phyloP scores from a whole-genome alignment of 2,329 filamentous ascomycete genomes.

The Alternaria triticimaculans region DNA sequence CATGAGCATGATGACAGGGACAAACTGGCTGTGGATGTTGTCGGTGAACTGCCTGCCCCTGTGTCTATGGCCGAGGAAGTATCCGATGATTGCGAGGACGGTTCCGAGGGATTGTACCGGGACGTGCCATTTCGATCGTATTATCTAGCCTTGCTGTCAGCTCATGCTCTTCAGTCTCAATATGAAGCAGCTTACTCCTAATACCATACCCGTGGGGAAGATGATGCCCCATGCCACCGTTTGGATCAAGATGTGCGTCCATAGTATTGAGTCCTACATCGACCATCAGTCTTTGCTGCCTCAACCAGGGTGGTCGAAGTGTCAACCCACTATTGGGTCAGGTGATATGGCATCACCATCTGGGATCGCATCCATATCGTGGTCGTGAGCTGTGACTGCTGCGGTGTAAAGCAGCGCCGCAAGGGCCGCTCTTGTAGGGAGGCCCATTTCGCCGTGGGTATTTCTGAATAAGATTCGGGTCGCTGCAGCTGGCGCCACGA shows the following conservation, averaged over 20 bases:
- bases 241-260: constrained; percentile 92
- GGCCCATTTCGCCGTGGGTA: constrained; percentile 18
- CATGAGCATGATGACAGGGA: constrained; percentile 79
- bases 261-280: constrained; percentile 76
- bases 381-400: constrained; percentile 47
- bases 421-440: constrained; percentile 19
- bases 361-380: constrained; percentile 49
- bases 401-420: constrained; percentile 35
- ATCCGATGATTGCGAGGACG: constrained; percentile 78
- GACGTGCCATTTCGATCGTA: constrained; percentile 92
- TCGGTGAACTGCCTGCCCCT: constrained; percentile 81
- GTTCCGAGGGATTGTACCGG: constrained; percentile 81
- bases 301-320: neutral
- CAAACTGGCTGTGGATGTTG: constrained; percentile 78
- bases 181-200: constrained; percentile 69
- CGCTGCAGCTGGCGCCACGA: constrained; percentile 2
- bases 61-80: constrained; percentile 90
- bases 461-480: neutral
- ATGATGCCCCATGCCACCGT: constrained; percentile 87
- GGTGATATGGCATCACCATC: constrained; percentile 48
- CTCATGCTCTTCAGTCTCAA: neutral
- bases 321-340: constrained; percentile 44
- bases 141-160: constrained; percentile 65
- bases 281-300: constrained; percentile 18
- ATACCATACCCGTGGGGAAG: constrained; percentile 93